A percentile compares a stretch with the other conserved stretches of the same genome.
phyloP scores from a whole-genome alignment of 78 protist genomes.

The Guillardia theta region DNA sequence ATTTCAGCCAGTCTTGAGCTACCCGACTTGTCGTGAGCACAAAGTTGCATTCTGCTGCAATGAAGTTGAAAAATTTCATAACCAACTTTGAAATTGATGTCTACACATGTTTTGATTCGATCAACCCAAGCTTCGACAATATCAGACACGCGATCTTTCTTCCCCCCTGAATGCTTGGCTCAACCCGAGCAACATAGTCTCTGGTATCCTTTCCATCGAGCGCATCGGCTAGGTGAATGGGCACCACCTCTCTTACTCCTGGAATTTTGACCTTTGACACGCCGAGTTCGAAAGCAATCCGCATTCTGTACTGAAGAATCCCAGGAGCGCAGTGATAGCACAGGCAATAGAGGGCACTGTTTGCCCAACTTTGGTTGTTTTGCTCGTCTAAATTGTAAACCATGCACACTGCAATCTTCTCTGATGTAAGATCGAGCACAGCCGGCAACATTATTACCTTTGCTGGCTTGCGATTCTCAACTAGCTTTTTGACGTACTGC shows the following conservation, averaged over 20 bases:
- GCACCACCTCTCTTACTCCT: not conserved
- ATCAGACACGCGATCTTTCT: slow-evolving; percentile 45
- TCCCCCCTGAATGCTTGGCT: slow-evolving; percentile 38
- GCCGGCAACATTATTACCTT: too few species aligned
- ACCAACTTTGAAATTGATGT: too few species aligned
- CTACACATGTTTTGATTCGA: too few species aligned
- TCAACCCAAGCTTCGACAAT: too few species aligned
- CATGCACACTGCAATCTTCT: slow-evolving; percentile 40
- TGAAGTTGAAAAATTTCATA: too few species aligned
- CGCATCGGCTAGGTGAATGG: not conserved
- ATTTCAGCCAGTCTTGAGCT: too few species aligned
- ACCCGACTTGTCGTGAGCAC: too few species aligned
- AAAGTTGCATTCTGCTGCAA: too few species aligned
- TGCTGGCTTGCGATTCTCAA: too few species aligned
- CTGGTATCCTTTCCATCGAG: slow-evolving; percentile 11
- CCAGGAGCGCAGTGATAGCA: not conserved
- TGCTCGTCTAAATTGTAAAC: not conserved
- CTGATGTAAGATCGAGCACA: not conserved
- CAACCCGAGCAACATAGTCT: slow-evolving; percentile 49
- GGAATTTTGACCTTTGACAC: not conserved
- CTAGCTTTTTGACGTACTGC: too few species aligned
- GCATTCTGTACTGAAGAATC: not conserved
- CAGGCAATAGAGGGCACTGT: not conserved
- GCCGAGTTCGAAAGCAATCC: not conserved
- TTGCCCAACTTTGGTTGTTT: slow-evolving; percentile 28